Conservation (phyloP, 768 basidiomycete species). For the Mycena chlorophos region DNA sequence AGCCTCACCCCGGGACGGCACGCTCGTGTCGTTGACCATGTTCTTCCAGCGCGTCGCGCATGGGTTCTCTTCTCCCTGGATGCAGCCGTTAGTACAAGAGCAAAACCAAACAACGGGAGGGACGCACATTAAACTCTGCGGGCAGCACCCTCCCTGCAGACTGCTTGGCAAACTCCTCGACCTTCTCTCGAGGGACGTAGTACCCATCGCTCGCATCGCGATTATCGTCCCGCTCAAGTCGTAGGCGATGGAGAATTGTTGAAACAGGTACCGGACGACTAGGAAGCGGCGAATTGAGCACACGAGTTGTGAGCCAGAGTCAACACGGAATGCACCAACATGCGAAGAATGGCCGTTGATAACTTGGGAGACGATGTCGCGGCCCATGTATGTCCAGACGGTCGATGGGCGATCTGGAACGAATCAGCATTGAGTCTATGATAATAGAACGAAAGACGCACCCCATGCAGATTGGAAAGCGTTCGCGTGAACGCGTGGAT, state of each 20-base stretch:
- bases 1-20: too few relatives aligned
- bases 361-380: too few relatives aligned
- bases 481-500: background rate
- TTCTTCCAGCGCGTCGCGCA: slow-evolving; percentile 22
- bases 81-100: background rate
- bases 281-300: too few relatives aligned
- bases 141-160: background rate
- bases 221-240: slow-evolving; percentile 17
- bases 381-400: too few relatives aligned
- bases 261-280: slow-evolving; percentile 8
- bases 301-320: too few relatives aligned
- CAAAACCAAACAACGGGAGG: background rate
- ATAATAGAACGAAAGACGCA: background rate
- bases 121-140: background rate
- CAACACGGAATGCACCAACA: too few relatives aligned
- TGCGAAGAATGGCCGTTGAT: too few relatives aligned
- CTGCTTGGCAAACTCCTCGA: slow-evolving; percentile 12
- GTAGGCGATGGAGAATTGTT: slow-evolving; percentile 21
- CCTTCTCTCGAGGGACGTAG: slow-evolving; percentile 10
- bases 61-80: slow-evolving; percentile 2
- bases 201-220: slow-evolving; percentile 8
- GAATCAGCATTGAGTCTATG: background rate
- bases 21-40: slow-evolving; percentile 18
- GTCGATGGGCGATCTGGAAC: background rate
- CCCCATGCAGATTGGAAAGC: background rate